Percentiles rank a stretch among this genome's conserved stretches.
These are phyloP conservation scores for Dryadomyces sulphureus DNA, from an alignment of 2,329 filamentous ascomycete genomes.

Conservation along the genomic window DNA sequence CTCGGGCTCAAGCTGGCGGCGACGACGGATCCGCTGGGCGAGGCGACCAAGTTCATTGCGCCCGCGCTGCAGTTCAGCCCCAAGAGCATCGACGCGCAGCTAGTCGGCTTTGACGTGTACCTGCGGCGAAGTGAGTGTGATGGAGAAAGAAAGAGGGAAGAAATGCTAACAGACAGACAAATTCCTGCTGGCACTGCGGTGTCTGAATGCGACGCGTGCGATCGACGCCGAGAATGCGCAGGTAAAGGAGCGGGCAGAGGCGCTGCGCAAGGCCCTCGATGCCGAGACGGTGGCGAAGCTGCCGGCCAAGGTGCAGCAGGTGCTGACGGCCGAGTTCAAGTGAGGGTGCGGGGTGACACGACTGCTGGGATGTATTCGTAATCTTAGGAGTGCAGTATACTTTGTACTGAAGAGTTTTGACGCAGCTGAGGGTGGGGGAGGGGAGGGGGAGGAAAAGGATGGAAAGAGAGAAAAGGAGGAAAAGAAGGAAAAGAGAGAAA, in stretches of 20 bases:
- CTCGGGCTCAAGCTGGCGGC: conserved; percentile 65
- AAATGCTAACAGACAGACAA: conserved; percentile 44
- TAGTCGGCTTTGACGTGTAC: conserved; percentile 80
- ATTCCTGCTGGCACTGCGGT: conserved; percentile 74
- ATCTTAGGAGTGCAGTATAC: no score
- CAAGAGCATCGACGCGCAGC: conserved; percentile 67
- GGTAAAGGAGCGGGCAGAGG: conserved; percentile 60
- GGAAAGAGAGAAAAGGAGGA: not conserved
- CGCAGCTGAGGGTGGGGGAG: no score
- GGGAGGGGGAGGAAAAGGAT: no score
- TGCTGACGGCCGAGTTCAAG: conserved; percentile 53
- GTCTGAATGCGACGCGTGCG: conserved; percentile 56
- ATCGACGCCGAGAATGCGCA: conserved; percentile 56
- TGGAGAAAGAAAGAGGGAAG: not conserved
- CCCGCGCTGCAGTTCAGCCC: conserved; percentile 74
- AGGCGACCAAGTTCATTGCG: conserved; percentile 73
- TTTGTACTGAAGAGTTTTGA: no score
- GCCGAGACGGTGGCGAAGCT: conserved; percentile 40
- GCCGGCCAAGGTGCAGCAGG: conserved; percentile 48
- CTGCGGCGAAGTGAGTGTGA: conserved; percentile 58
- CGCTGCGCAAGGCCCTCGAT: conserved; percentile 50
- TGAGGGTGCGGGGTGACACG: no score
- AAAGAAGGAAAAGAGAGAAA: conserved; percentile 43
- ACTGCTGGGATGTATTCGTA: no score
- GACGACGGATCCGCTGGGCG: conserved; percentile 68